phyloP scores from a whole-genome alignment of 176 grass and related monocot genomes.

The Oryza glaberrima region DNA sequence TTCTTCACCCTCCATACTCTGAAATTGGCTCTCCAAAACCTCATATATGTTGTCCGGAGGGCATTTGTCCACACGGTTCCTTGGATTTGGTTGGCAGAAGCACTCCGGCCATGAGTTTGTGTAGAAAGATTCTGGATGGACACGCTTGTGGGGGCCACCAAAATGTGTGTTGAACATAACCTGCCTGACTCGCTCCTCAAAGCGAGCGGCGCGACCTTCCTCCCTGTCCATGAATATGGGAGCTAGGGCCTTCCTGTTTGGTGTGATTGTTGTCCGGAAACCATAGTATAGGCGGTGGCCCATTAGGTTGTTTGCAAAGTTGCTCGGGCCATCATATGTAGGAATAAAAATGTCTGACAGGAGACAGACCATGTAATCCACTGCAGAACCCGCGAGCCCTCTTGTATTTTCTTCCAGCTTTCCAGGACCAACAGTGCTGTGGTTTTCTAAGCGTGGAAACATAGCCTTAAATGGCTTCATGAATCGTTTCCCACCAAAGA shows the following conservation, averaged over 20 bases:
- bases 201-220: conserved; percentile 62
- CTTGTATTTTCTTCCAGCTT: conserved; percentile 75
- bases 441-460: conserved; percentile 80
- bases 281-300: conserved; percentile 92
- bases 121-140: conserved; percentile 82
- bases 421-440: conserved; percentile 71
- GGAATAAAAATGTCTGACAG: conserved; percentile 95
- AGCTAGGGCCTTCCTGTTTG: conserved; percentile 84
- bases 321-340: conserved; percentile 96
- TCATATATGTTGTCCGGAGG: conserved; percentile 67
- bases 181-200: conserved; percentile 72
- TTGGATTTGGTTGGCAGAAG: conserved; percentile 74
- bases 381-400: conserved; percentile 79
- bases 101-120: conserved; percentile 98
- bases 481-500: conserved; percentile 91
- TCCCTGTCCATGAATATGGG: conserved; percentile 84
- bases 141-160: conserved; percentile 75
- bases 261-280: conserved; percentile 85
- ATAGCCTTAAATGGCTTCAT: conserved; percentile 85
- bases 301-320: conserved; percentile 99
- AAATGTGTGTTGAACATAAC: conserved; percentile 82
- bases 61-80: conserved; percentile 61
- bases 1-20: conserved; percentile 46
- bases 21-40: conserved; percentile 66
- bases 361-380: conserved; percentile 99